phyloP scores from a whole-genome alignment of 169 alveolate species.

The Plasmodium coatneyi region DNA sequence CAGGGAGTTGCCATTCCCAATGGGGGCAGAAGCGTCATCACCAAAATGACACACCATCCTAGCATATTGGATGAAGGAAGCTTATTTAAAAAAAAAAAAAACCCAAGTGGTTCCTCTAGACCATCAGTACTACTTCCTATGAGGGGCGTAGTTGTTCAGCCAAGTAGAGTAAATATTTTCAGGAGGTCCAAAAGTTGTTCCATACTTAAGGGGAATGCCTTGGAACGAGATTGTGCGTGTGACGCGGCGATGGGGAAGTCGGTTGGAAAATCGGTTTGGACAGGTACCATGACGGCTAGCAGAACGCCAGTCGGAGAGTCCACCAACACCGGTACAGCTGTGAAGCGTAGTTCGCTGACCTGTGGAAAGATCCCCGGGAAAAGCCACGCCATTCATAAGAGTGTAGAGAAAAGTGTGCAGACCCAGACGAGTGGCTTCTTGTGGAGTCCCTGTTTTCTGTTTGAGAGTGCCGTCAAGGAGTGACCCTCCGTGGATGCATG shows the following conservation, averaged over 20 bases:
- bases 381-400: background rate
- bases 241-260: background rate
- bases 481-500: no score
- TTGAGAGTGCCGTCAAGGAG: slow-evolving; percentile 23
- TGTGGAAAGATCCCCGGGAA: background rate
- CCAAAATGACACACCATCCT: background rate
- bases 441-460: slow-evolving; percentile 13
- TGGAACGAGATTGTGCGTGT: background rate
- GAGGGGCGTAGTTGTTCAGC: background rate
- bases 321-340: background rate
- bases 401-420: background rate
- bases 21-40: background rate
- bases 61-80: background rate
- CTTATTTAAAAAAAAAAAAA: background rate
- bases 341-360: slow-evolving; percentile 10
- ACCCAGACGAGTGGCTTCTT: background rate
- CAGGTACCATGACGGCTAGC: background rate
- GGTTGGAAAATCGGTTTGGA: background rate
- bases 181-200: slow-evolving; percentile 13
- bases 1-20: background rate
- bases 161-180: background rate
- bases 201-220: background rate
- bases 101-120: background rate
- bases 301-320: background rate
- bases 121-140: background rate